A percentile compares a stretch with the other conserved stretches of the same genome.
phyloP scores from a whole-genome alignment of 805 yeast genomes.

The Maudiozyma serrabonitensis region DNA sequence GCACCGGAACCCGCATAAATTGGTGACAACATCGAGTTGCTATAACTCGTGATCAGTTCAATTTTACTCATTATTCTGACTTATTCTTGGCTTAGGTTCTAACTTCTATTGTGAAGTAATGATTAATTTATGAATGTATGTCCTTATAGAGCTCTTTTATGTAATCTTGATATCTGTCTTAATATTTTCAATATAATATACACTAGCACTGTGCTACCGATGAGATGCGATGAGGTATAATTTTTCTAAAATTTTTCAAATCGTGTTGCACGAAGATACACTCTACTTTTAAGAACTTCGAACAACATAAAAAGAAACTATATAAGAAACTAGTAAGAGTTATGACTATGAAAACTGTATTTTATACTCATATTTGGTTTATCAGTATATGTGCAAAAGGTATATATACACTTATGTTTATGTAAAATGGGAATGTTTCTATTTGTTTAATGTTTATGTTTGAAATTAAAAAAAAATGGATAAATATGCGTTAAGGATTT shows the following conservation, averaged over 20 bases:
- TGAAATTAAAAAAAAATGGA: neutral
- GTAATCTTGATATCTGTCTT: neutral
- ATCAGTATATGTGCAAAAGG: neutral
- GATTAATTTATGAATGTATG: neutral
- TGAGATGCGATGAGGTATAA: constrained; percentile 6
- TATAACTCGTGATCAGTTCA: constrained; percentile 29
- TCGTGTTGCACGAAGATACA: neutral
- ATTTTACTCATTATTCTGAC: constrained; percentile 4
- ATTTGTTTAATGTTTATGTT: too few species aligned
- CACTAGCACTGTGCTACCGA: neutral
- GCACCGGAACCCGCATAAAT: constrained; percentile 77
- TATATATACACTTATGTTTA: neutral
- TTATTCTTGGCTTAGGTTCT: neutral
- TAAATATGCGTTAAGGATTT: neutral
- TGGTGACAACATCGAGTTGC: constrained; percentile 50
- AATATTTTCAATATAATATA: neutral
- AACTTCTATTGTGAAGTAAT: neutral
- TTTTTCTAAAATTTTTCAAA: constrained; percentile 4
- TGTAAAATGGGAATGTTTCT: neutral
- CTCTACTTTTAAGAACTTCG: too few species aligned
- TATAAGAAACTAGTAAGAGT: neutral
- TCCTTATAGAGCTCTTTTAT: neutral
- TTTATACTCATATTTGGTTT: neutral
- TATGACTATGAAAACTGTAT: too few species aligned
- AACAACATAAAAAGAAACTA: neutral